Conservation (phyloP, 2,329 filamentous ascomycete species). For the Pezicula neosporulosa region DNA sequence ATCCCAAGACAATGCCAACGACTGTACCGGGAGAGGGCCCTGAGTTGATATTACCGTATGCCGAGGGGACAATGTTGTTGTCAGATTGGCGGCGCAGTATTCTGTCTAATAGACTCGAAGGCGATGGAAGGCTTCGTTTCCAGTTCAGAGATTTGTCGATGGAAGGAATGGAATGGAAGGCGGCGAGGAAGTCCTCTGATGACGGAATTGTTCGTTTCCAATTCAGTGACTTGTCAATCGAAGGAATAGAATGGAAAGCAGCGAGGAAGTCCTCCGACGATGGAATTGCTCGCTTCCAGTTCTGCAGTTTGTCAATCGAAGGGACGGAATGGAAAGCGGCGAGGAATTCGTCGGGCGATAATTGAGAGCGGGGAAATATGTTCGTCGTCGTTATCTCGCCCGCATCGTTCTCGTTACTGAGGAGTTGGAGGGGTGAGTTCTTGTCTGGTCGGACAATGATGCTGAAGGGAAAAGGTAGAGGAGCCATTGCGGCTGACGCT, state of each 20-base stretch:
- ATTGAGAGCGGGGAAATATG: neutral
- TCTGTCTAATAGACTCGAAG: neutral
- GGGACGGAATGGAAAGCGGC: no score
- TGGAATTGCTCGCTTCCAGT: no score
- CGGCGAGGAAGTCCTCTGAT: no score
- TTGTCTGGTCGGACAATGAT: neutral
- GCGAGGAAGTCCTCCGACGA: no score
- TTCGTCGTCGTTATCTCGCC: neutral
- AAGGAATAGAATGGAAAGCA: no score
- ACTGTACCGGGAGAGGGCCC: conserved; percentile 54
- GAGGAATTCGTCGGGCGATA: no score
- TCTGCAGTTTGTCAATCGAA: no score
- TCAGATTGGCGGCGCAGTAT: conserved; percentile 7
- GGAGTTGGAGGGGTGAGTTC: neutral
- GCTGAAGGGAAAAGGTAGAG: neutral
- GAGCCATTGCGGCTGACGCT: neutral
- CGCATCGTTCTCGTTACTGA: neutral
- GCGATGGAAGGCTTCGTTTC: neutral
- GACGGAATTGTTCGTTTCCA: neutral
- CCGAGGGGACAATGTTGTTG: conserved; percentile 52
- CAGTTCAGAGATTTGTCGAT: no score
- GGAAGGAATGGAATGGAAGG: no score
- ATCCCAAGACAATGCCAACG: conserved; percentile 56
- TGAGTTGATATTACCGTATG: conserved; percentile 50
- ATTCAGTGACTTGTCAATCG: no score